Evolutionary conservation across 495 filamentous ascomycete genomes (phyloP), one percentile per base, ranked within the genome.

Genomic region (Sordaria brevicollis): DNA sequence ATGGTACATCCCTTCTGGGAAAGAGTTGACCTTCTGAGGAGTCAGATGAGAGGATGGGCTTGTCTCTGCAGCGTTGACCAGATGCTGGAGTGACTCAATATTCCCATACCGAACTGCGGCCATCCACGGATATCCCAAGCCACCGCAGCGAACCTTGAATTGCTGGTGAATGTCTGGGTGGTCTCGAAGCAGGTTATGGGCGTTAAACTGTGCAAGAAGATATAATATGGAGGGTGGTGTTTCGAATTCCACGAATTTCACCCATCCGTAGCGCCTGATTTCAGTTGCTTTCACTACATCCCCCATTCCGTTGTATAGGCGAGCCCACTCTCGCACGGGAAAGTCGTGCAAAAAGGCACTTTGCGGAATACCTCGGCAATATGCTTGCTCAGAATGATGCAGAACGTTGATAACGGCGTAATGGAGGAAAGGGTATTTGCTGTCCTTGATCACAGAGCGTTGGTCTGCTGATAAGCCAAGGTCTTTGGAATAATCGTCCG

Each of bases 321-420:
- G 8, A 9, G 41, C 15, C 68, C 35, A 69, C 8, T 15, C 9
- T 11, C 4, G 17, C 1, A 29, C 8, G 1, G 54, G n/a, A 15
- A 69, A 69, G 0, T 21, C 0, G 0, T 21, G 25, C 2, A 69
- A 8, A 34, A 69, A 69, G 19, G 1, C 21, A 25, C 0, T 0
- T 11, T 69, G 68, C 1, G 17, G 17, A 1, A 17, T 15, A 4
- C 54, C 68, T 8, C n/a, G 2, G 3, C 4, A 2, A 21, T 69
- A 36, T 3, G 43, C 49, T 2, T 25, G 33, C n/a, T 69, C 34
- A 31, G 49, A 6, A 13, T 69, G 68, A 11, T 15, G 8, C 17
- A 69, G 39, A 19, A 69, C 49, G 33, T 33, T 69, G 3, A 1
- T 29, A 0, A 65, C n/a, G 10, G 68, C 68, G 33, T 69, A 69